Base-by-base conservation (phyloP, 306 rosid species). In the Acacia acuminata region DNA sequence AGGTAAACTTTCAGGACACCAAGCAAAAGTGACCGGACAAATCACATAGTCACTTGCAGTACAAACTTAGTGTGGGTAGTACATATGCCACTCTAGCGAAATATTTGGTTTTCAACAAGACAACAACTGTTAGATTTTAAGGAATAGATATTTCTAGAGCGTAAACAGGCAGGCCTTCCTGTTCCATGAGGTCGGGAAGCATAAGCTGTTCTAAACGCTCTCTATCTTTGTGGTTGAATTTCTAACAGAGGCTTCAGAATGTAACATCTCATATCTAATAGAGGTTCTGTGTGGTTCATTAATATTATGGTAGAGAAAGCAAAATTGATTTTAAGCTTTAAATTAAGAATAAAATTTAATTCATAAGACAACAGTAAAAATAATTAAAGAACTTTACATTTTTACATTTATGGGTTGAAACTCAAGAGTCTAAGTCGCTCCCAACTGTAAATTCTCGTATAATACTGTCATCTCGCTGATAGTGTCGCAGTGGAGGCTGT, bases 401-500 rank as follows among this genome's bases (percentile, higher is more conserved):
- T 24, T 78, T 73, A 61, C 45, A 17, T 24, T 45, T 14, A 44
- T 44, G n/a, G 74, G 76, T 73, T 53, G 14, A 42, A 40, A 43
- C 60, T 22, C 8, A 70, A 70, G 10, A 32, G 48, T 43, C 27
- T 17, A n/a, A 42, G 10, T 72, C 60, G 27, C 36, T 75, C 56
- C 50, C 71, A 5, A 9, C 30, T 70, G 61, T 16, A 4, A 55
- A 61, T 58, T n/a, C 36, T 16, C 47, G 30, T 30, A 13, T 11
- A 24, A 65, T 8, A 25, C 27, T 58, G 58, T 87, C 86, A 86
- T 65, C 94, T 72, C 38, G 85, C 97, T 16, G 93, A 83, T 61
- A 67, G 17, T 10, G 50, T 44, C 58, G 91, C 83, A 69, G 66
- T 16, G 43, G 97, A 90, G 61, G 79, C 85, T 32, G 94, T 92